Evolutionary conservation across 2,329 filamentous ascomycete species (phyloP), one percentile per base, ranked within the genome.

Genomic region (Calonectria multiphialidica): DNA sequence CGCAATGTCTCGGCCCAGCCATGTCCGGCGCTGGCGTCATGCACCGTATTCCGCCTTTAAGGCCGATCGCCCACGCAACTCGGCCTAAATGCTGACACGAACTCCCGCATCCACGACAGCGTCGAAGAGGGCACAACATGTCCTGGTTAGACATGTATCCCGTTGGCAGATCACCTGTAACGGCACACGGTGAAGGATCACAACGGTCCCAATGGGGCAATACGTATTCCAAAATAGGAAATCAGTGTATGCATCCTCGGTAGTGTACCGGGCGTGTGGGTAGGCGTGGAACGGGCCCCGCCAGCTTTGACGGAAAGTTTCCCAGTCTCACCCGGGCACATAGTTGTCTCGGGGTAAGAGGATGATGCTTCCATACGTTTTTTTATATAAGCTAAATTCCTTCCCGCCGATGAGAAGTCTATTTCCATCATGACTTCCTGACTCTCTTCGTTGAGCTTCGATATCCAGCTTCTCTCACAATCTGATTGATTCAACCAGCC

Each of bases 161-260:
- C 13, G 13, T 7, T 40, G 12, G 12, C 21, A 30, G 33, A 18
- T n/a, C 53, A 25, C 37, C 37, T 59, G 53, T 21, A 25, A 40
- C 12, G 53, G 40, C 63, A 44, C 45, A 53, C 49, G 40, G 33
- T 53, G n/a, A 23, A 40, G 21, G 61, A 49, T n/a, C 50, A 37
- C 59, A 64, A 8, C 12, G 10, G 33, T 68, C 76, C 68, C 16
- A 33, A 76, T 73, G 62, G 59, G 76, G 77, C 62, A 78, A 77
- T 72, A 66, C 77, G 77, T 79, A 37, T 78, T 61, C 75, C 72
- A 35, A 78, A 66, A 72, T 33, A 21, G 77, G 74, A 75, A 79
- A 76, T 70, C 67, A 78, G 78, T 80, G 70, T 76, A 78, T 76
- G 78, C 75, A 72, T 30, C 28, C 47, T 69, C 63, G 10, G 61